Evolutionary conservation across 2,329 filamentous ascomycete genomes (phyloP), one percentile per base, ranked within the genome.

Genomic region (Zasmidium cellare): DNA sequence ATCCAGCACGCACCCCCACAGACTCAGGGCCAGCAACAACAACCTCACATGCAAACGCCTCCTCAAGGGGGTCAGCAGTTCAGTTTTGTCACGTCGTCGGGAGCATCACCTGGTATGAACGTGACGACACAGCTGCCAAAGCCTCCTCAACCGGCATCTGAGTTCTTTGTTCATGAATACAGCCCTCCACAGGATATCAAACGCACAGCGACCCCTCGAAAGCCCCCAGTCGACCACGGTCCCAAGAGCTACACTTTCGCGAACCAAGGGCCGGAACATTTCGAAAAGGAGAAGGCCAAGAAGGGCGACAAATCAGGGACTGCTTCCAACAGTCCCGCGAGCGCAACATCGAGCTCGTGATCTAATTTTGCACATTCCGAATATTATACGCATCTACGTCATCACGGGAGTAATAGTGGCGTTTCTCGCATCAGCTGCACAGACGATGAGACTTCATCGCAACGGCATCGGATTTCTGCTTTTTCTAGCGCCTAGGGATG

Each of bases 221-320:
- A 69, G 58, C 49, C 70, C 66, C 72, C 59, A n/a, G 64, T 53
- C 9, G 70, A 72, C 45, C 60, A 56, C 19, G 67, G 62, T 11
- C 71, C 74, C 1, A 80, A 79, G 67, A 78, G 72, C 57, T 81
- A 78, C 62, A 76, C 77, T 16, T 81, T 81, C 56, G 75, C 77
- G 47, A 80, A 80, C 50, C 75, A 78, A 56, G 75, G 75, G 9
- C 77, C 78, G 1, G 71, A 73, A 58, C 75, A 79, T 62, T 80
- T 79, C 63, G 69, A 70, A 58, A 69, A 67, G 58, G 65, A 66
- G 41, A 71, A 69, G 60, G 53, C 53, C 9, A 67, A 65, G 45
- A 65, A 63, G 54, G 56, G 38, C 12, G 23, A 23, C 16, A 49
- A 54, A 18, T 28, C 57, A 28, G 55, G 57, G 20, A 64, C 60